These are phyloP conservation scores for Juglanconis juglandina DNA, from an alignment of 2,329 filamentous ascomycete species.

Conservation along the genomic window DNA sequence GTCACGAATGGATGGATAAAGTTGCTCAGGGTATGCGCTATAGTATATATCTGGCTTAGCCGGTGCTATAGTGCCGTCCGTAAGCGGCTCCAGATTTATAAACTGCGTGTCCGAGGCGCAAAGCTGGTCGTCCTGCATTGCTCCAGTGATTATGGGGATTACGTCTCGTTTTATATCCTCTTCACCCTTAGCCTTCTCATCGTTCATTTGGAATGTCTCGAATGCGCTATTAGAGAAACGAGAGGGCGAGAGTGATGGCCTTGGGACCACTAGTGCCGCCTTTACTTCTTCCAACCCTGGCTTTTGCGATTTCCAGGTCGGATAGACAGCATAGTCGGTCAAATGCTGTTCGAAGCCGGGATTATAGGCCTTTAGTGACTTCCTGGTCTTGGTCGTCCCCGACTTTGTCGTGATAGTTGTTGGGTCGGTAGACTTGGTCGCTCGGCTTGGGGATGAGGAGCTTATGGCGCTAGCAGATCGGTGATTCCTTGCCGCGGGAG, in stretches of 20 bases:
- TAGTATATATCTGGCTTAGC: not conserved
- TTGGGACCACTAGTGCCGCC: constrained; percentile 23
- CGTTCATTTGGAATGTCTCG: constrained; percentile 26
- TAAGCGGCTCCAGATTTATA: constrained; percentile 12
- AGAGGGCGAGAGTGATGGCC: constrained; percentile 34
- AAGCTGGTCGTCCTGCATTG: constrained; percentile 22
- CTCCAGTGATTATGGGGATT: constrained; percentile 30
- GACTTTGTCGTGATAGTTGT: constrained; percentile 4
- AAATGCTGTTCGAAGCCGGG: constrained; percentile 35
- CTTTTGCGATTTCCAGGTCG: constrained; percentile 23
- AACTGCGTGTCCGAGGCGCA: constrained; percentile 29
- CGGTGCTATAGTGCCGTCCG: not conserved
- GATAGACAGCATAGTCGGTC: constrained; percentile 31
- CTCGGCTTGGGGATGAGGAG: constrained; percentile 16
- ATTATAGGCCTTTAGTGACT: constrained; percentile 27
- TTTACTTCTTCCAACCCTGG: constrained; percentile 31
- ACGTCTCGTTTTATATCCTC: constrained; percentile 22
- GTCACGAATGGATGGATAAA: constrained; percentile 16
- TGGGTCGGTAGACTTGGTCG: constrained; percentile 19
- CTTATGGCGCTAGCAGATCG: constrained; percentile 11
- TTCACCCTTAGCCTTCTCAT: constrained; percentile 22
- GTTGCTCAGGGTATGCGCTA: not conserved
- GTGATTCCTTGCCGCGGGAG: not conserved
- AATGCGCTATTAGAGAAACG: constrained; percentile 29
- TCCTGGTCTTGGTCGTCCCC: constrained; percentile 21